A percentile compares a stretch with the other conserved stretches of the same genome.
Conservation (phyloP, 371 early-diverging fungal genomes). For the Zancudomyces culisetae region DNA sequence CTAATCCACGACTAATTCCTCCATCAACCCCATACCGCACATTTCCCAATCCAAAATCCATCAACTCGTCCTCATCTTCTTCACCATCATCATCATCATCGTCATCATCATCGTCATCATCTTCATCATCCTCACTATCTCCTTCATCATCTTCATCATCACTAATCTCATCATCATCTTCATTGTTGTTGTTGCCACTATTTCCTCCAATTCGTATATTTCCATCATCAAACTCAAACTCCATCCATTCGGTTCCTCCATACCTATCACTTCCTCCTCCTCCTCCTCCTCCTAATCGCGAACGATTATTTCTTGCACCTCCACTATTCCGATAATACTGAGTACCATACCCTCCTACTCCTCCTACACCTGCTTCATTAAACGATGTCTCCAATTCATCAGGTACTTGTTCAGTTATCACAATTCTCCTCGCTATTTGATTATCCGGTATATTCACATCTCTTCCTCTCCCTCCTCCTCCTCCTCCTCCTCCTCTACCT, state of each 20-base stretch:
- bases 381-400: too few relatives aligned
- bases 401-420: too few relatives aligned
- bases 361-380: background rate
- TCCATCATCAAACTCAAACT: conserved; percentile 1
- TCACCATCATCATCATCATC: conserved; percentile 11
- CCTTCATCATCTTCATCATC: conserved; percentile 38
- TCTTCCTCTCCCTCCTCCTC: background rate
- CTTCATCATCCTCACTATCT: conserved; percentile 20
- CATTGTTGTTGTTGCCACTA: conserved; percentile 21
- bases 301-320: background rate
- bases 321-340: background rate
- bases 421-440: too few relatives aligned
- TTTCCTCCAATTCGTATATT: conserved; percentile 12
- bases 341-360: background rate
- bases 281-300: background rate
- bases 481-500: background rate
- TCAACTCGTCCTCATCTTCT: conserved; percentile 9
- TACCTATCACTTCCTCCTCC: background rate
- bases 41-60: background rate
- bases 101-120: conserved; percentile 19
- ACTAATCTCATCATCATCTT: conserved; percentile 31
- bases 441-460: too few relatives aligned
- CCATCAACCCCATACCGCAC: too few relatives aligned
- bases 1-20: background rate
- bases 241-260: background rate